phyloP scores from a whole-genome alignment of 768 basidiomycete species.

The Cytidiella melzeri region DNA sequence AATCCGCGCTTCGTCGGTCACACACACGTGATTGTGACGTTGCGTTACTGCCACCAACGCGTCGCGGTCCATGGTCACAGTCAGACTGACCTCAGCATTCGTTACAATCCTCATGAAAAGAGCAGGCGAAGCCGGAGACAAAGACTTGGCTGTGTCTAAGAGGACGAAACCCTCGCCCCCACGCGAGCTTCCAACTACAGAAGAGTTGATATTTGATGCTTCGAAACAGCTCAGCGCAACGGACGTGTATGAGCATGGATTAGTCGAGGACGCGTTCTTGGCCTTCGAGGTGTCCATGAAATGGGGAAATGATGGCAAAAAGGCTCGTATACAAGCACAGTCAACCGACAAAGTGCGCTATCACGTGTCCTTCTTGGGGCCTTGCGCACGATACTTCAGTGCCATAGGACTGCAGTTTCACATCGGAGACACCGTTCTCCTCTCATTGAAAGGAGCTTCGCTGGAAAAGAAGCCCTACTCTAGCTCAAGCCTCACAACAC shows the following conservation, averaged over 20 bases:
- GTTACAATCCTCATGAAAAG: neutral
- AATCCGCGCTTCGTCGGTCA: no score
- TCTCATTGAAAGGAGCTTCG: conserved; percentile 41
- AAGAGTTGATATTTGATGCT: neutral
- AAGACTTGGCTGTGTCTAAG: neutral
- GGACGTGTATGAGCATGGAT: conserved; percentile 28
- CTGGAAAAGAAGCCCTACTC: conserved; percentile 25
- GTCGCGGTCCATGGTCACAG: no score
- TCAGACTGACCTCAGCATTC: no score
- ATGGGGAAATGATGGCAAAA: conserved; percentile 27
- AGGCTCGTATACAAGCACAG: conserved; percentile 21
- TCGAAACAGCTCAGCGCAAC: neutral
- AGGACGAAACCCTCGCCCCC: neutral
- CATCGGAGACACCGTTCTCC: conserved; percentile 35
- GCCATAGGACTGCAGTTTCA: conserved; percentile 31
- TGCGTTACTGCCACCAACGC: no score
- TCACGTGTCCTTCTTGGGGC: conserved; percentile 33
- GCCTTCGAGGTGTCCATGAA: conserved; percentile 39
- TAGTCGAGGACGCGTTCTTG: conserved; percentile 34
- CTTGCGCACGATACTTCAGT: conserved; percentile 24
- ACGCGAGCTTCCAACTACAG: no score
- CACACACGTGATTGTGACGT: no score
- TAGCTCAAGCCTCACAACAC: conserved; percentile 23
- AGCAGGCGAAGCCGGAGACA: neutral
- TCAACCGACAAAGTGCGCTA: conserved; percentile 22